Evolutionary conservation across 2,329 filamentous ascomycete genomes (phyloP).

Genomic region (Saccharata proteae): DNA sequence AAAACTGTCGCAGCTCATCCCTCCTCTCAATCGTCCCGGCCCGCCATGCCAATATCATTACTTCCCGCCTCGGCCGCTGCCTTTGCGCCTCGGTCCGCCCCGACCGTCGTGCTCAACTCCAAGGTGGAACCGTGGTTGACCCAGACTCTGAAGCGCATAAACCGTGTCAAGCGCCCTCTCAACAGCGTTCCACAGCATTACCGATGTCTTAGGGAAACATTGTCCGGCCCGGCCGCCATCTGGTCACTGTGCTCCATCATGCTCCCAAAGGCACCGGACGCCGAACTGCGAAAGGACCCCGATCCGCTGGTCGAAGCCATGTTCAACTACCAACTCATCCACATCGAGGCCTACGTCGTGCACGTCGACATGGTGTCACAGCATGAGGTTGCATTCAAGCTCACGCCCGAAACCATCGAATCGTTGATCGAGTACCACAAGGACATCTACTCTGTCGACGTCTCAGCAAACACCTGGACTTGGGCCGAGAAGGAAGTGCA

Average conservation of each 20-base stretch:
- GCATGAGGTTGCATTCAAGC: constrained; percentile 96
- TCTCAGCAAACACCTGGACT: constrained; percentile 77
- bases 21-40: constrained; percentile 13
- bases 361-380: constrained; percentile 98
- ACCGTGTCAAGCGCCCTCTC: constrained; percentile 88
- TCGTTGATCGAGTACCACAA: constrained; percentile 90
- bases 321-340: constrained; percentile 85
- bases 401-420: constrained; percentile 90
- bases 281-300: constrained; percentile 68
- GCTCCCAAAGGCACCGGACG: constrained; percentile 77
- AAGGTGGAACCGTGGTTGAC: constrained; percentile 97
- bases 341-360: constrained; percentile 94
- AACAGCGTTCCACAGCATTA: constrained; percentile 96
- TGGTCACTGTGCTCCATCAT: constrained; percentile 92
- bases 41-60: constrained; percentile 78
- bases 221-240: constrained; percentile 81
- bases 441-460: constrained; percentile 84
- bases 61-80: constrained; percentile 91
- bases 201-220: constrained; percentile 84
- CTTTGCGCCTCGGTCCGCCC: constrained; percentile 85
- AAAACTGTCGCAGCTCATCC: constrained; percentile 16
- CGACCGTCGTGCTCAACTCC: constrained; percentile 85
- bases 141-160: constrained; percentile 90
- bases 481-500: constrained; percentile 97
- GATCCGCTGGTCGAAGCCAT: constrained; percentile 77